Evolutionary conservation across 768 basidiomycete species (phyloP).

Genomic region (Phlebiopsis flavidoalba): DNA sequence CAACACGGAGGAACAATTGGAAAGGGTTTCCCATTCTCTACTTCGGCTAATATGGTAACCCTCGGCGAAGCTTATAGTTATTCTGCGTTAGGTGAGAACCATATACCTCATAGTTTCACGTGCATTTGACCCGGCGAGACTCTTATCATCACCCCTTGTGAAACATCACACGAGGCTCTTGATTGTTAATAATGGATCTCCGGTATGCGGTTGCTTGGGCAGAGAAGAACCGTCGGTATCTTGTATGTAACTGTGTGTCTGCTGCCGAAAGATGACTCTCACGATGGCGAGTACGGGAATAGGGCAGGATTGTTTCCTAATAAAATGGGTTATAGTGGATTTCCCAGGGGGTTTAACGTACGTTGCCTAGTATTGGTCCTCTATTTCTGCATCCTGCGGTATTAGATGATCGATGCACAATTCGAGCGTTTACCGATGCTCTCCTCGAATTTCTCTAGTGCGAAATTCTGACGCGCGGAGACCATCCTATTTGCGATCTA

Average conservation of each 20-base stretch:
- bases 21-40: slow-evolving; percentile 79
- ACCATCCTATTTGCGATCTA: no score
- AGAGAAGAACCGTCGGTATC: slow-evolving; percentile 23
- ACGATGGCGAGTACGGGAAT: slow-evolving; percentile 13
- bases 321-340: not conserved
- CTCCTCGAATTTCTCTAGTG: no score
- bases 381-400: no score
- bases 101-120: no score
- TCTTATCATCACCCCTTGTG: not conserved
- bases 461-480: no score
- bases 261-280: slow-evolving; percentile 17
- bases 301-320: no score
- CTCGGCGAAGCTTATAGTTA: no score
- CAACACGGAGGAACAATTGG: slow-evolving; percentile 68
- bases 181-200: slow-evolving; percentile 32
- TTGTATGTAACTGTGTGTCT: slow-evolving; percentile 19
- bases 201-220: slow-evolving; percentile 36
- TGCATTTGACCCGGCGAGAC: not conserved
- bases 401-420: no score
- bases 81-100: no score
- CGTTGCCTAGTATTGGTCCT: no score
- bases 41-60: slow-evolving; percentile 51
- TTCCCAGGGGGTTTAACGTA: not conserved
- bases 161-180: slow-evolving; percentile 22
- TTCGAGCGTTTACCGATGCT: no score